Evolutionary conservation across 495 filamentous ascomycete species (phyloP).

Genomic region (Lepidopterella palustris): DNA sequence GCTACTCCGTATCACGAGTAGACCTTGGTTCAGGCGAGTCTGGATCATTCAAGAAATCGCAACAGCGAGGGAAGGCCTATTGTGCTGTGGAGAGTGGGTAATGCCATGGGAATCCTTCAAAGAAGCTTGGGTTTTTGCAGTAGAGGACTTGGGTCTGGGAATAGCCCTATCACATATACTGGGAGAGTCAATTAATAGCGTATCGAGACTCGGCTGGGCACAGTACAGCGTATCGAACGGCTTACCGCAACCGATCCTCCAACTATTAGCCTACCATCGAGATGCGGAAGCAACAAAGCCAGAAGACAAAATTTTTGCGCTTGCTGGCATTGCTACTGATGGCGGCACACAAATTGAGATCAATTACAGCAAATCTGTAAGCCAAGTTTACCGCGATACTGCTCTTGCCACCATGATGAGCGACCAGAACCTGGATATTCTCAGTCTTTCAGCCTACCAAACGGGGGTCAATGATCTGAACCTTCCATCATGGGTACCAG

Average conservation of each 20-base stretch:
- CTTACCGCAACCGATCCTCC: neutral
- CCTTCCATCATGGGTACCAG: neutral
- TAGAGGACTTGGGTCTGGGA: too few species aligned
- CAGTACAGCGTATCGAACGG: neutral
- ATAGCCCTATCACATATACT: too few species aligned
- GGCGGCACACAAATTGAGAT: neutral
- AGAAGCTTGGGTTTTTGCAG: too few species aligned
- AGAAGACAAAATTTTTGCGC: neutral
- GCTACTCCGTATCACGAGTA: too few species aligned
- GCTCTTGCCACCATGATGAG: neutral
- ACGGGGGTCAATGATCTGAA: neutral
- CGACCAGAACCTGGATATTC: too few species aligned
- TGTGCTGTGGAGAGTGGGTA: too few species aligned
- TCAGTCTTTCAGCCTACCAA: neutral
- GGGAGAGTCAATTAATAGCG: too few species aligned
- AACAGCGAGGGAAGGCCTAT: too few species aligned
- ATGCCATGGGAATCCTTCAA: too few species aligned
- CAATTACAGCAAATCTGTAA: neutral
- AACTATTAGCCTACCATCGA: neutral
- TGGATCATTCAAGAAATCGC: too few species aligned
- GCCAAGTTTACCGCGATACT: neutral
- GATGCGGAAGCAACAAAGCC: neutral
- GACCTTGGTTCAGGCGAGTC: too few species aligned
- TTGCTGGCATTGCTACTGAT: neutral
- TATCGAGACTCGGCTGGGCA: too few species aligned